Evolutionary conservation across 345 rosid species (phyloP).

Genomic region (Syzygium grande): DNA sequence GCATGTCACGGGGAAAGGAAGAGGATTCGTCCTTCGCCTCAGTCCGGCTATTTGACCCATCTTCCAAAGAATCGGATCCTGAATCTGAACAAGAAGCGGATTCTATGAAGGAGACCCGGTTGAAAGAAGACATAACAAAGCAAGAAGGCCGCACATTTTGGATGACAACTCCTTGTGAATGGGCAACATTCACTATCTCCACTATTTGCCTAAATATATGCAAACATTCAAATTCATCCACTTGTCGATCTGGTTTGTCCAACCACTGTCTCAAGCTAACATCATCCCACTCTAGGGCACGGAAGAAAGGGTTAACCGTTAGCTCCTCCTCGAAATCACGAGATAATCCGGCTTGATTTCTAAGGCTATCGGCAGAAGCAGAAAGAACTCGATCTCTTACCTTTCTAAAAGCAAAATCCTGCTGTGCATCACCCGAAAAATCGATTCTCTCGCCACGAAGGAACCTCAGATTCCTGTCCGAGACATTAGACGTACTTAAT

Average conservation of each 20-base stretch:
- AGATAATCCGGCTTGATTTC: constrained; percentile 42
- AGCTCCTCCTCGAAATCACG: constrained; percentile 45
- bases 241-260: constrained; percentile 64
- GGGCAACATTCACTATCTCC: constrained; percentile 76
- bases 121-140: constrained; percentile 85
- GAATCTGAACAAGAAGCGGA: constrained; percentile 95
- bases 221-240: constrained; percentile 76
- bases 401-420: constrained; percentile 30
- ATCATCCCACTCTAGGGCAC: constrained; percentile 70
- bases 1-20: constrained; percentile 32
- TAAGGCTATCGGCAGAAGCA: constrained; percentile 38
- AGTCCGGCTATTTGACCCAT: constrained; percentile 41
- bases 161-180: constrained; percentile 86
- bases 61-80: constrained; percentile 87
- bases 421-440: constrained; percentile 15
- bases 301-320: constrained; percentile 33
- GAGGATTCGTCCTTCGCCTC: constrained; percentile 28
- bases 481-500: constrained; percentile 43
- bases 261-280: constrained; percentile 95
- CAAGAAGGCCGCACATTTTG: constrained; percentile 95
- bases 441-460: constrained; percentile 16
- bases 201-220: constrained; percentile 92
- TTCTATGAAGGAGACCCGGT: constrained; percentile 88
- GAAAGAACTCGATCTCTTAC: constrained; percentile 30
- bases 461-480: constrained; percentile 40